phyloP scores from a whole-genome alignment of 805 yeast species.

The Vanderwaltozyma polyspora region DNA sequence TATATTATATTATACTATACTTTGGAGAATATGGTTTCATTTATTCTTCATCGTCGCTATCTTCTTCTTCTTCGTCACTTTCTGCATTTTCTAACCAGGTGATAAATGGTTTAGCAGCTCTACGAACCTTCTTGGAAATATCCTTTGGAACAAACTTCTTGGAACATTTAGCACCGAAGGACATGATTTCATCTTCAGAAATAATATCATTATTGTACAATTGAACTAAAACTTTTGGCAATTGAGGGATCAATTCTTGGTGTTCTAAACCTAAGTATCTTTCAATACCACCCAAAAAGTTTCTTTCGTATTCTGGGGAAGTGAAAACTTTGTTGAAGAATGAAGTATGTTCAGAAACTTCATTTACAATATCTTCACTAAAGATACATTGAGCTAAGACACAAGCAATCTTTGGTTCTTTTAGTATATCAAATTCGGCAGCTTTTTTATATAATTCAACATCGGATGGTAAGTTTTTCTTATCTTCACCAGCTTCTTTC shows the following conservation, averaged over 20 bases:
- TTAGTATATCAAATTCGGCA: conserved; percentile 59
- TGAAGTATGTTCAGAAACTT: conserved; percentile 71
- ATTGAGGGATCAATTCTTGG: conserved; percentile 53
- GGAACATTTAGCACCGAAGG: conserved; percentile 83
- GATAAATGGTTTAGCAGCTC: conserved; percentile 91
- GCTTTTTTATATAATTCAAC: conserved; percentile 90
- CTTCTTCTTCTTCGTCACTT: conserved; percentile 52
- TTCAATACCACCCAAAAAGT: conserved; percentile 92
- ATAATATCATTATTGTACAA: conserved; percentile 76
- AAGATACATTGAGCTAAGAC: conserved; percentile 88
- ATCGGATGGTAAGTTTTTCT: conserved; percentile 60
- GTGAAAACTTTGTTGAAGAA: conserved; percentile 62
- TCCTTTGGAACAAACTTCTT: conserved; percentile 92
- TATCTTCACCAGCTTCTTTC: conserved; percentile 36
- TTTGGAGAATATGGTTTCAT: no score
- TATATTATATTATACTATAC: no score
- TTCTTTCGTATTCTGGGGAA: conserved; percentile 63
- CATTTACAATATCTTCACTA: conserved; percentile 60
- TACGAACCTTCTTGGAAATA: conserved; percentile 83
- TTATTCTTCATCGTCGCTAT: conserved; percentile 13
- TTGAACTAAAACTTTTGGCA: conserved; percentile 74
- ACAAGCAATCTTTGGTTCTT: conserved; percentile 68
- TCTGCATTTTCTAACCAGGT: conserved; percentile 95
- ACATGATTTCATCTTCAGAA: conserved; percentile 67
- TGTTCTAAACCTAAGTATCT: conserved; percentile 78